phyloP scores from a whole-genome alignment of 2,329 filamentous ascomycete species.

The Fusarium sp. region DNA sequence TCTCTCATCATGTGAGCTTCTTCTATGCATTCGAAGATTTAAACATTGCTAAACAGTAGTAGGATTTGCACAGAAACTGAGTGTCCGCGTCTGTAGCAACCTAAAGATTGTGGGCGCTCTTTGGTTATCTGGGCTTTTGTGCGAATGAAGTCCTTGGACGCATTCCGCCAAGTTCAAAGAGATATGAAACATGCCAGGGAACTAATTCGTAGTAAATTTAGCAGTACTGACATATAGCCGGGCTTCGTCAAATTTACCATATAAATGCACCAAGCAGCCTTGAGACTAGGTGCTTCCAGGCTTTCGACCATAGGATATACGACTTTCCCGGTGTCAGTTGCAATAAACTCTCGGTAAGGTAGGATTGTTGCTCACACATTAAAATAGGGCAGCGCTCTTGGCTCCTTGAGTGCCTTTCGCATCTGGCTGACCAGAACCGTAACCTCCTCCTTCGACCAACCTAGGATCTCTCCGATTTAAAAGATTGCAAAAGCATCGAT shows the following conservation, averaged over 20 bases:
- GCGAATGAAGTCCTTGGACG: no score
- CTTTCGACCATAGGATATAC: slow-evolving; percentile 26
- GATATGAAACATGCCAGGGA: background rate
- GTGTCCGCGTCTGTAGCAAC: background rate
- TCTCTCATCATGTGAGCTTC: no score
- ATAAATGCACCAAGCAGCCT: background rate
- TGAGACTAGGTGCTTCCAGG: background rate
- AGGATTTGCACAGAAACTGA: background rate
- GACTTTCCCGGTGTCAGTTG: background rate
- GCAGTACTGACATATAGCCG: background rate
- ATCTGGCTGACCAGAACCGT: slow-evolving; percentile 20
- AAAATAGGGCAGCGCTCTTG: background rate
- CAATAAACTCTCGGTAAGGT: background rate
- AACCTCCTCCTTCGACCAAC: slow-evolving; percentile 22
- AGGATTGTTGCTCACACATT: background rate
- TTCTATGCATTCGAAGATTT: no score
- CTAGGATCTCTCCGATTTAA: slow-evolving; percentile 22
- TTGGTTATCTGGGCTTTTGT: background rate
- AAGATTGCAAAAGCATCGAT: slow-evolving; percentile 28
- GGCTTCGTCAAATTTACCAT: background rate
- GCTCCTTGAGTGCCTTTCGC: slow-evolving; percentile 14
- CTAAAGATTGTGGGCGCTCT: background rate
- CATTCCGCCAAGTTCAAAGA: background rate
- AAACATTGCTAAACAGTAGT: background rate
- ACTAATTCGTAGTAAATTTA: no score